Percentiles rank a stretch among this genome's conserved stretches.
Evolutionary conservation across 2,329 filamentous ascomycete genomes (phyloP).

Genomic region (Colletotrichum falcatum): DNA sequence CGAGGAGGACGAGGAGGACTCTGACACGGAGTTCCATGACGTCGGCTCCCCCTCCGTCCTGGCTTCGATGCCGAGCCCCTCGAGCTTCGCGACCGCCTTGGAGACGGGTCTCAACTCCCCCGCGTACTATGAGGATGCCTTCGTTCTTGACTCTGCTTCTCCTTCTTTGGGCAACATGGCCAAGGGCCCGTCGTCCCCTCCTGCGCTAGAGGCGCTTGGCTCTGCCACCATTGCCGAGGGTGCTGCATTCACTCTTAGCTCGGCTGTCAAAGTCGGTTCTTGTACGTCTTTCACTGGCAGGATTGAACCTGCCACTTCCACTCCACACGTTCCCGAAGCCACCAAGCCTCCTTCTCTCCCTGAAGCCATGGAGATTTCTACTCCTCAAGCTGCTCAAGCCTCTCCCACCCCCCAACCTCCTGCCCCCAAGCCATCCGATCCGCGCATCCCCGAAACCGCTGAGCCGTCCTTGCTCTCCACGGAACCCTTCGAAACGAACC

Average conservation of each 20-base stretch:
- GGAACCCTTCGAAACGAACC: constrained; percentile 27
- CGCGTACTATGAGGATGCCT: constrained; percentile 19
- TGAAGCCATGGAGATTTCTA: neutral
- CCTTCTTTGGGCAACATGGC: neutral
- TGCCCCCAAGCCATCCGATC: neutral
- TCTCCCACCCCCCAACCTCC: neutral
- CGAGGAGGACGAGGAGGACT: constrained; percentile 35
- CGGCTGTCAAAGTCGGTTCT: constrained; percentile 23
- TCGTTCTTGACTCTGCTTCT: constrained; percentile 5
- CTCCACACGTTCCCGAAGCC: constrained; percentile 11
- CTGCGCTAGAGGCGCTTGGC: neutral
- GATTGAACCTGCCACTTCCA: constrained; percentile 4
- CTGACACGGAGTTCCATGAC: constrained; percentile 33
- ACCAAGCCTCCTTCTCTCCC: constrained; percentile 5
- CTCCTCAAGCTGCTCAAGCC: neutral
- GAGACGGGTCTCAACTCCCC: constrained; percentile 33
- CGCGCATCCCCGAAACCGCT: neutral
- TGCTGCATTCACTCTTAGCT: neutral
- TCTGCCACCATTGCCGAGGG: constrained; percentile 3
- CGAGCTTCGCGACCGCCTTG: constrained; percentile 34
- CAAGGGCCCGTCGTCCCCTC: neutral
- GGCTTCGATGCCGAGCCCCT: constrained; percentile 24
- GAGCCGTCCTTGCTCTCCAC: neutral
- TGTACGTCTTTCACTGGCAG: constrained; percentile 37
- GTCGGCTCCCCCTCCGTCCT: constrained; percentile 18